Base-by-base conservation (phyloP, 306 rosid species). In the Calophaca sinica region DNA sequence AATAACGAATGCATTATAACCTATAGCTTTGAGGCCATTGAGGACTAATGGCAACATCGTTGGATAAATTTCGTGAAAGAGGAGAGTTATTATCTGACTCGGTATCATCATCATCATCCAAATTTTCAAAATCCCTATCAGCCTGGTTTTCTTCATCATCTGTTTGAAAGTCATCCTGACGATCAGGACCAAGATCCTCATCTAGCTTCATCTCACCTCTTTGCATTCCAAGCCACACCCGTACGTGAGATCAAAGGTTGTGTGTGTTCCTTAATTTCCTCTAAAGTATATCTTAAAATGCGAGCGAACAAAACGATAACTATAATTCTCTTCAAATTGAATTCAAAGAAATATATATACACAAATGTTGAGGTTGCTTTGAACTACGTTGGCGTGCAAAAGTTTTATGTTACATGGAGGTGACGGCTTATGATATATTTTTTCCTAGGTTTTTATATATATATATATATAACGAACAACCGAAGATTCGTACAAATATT, bases 81-180 rank as follows among this genome's bases (percentile, higher is more conserved):
- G 63, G 46, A n/a, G 81, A 73, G 33, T 5, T 53, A 12, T 64
- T 51, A 5, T 87, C 92, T 7, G 89, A 86, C 7, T 84, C 88
- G 0, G 79, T 5, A 28, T 87, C 86, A 32, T 62, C 81, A 26
- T 73, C 87, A 13, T 61, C 82, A 13, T 58, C 86, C 42, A 66
- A 31, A 58, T 78, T 55, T 20, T 79, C 77, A 53, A 72, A 86
- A 38, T 45, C 62, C 49, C 76, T 76, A 2, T 84, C 76, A 4
- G 82, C 87, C 39, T 70, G 88, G 68, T 87, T 83, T 77, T 90
- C 92, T 81, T 89, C 96, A 74, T 90, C 96, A 39, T 90, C 92
- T 3, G 88, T 86, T 48, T 84, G 84, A 67, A 88, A 80, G 33
- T 75, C 81, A 38, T 84, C 89, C 7, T 83, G 89, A 31, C 86